Percentiles rank a stretch among this genome's conserved stretches.
These are phyloP conservation scores for Tricholoma sp. DNA, from an alignment of 768 basidiomycete species.

Conservation along the genomic window DNA sequence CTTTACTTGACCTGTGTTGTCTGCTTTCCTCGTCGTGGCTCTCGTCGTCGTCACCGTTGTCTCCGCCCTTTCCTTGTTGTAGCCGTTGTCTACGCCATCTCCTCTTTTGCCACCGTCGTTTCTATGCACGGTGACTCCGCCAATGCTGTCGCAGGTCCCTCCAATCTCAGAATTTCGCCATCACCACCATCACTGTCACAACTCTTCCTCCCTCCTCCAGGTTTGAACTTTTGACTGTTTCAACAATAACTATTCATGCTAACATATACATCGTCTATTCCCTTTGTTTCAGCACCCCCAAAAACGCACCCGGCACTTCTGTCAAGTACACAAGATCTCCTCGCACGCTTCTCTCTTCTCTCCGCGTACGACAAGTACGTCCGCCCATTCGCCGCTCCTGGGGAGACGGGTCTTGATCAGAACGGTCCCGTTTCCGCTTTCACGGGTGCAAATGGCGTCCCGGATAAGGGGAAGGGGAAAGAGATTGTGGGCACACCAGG, in stretches of 20 bases:
- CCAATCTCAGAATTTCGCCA: conserved; percentile 29
- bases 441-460: conserved; percentile 15
- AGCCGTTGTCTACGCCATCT: conserved; percentile 17
- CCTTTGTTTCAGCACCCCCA: conserved; percentile 24
- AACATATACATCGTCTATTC: conserved; percentile 4
- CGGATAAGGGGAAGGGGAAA: conserved; percentile 50
- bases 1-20: conserved; percentile 11
- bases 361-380: conserved; percentile 81
- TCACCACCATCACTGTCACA: conserved; percentile 24
- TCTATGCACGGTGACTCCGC: conserved; percentile 37
- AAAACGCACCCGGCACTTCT: conserved; percentile 46
- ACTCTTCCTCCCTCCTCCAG: conserved; percentile 38
- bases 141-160: conserved; percentile 65
- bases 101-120: conserved; percentile 8
- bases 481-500: conserved; percentile 29
- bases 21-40: conserved; percentile 14
- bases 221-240: conserved; percentile 23
- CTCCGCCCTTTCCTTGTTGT: conserved; percentile 10
- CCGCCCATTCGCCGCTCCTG: conserved; percentile 40
- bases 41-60: conserved; percentile 11
- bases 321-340: conserved; percentile 73
- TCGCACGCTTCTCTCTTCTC: conserved; percentile 64
- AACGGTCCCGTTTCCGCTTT: conserved; percentile 13
- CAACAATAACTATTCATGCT: neutral
- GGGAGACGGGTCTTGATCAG: conserved; percentile 23